Evolutionary conservation across 371 early-diverging fungal species (phyloP).

Genomic region (Apophysomyces ossiformis): DNA sequence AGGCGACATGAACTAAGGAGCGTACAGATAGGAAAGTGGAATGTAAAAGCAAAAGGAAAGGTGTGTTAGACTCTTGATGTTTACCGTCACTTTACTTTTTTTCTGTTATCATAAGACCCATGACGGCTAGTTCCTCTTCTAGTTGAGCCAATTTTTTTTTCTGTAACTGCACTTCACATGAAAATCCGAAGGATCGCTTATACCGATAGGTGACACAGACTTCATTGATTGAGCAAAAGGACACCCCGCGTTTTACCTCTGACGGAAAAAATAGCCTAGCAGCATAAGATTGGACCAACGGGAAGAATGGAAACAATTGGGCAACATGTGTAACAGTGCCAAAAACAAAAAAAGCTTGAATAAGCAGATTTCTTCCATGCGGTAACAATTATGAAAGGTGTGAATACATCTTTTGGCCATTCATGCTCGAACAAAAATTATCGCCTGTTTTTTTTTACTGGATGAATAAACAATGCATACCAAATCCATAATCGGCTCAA

Average conservation of each 20-base stretch:
- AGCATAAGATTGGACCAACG: slow-evolving; percentile 7
- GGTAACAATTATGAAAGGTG: not conserved
- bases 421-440: not conserved
- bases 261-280: not conserved
- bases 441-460: not conserved
- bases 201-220: slow-evolving; percentile 1
- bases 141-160: not conserved
- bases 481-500: not conserved
- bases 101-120: not conserved
- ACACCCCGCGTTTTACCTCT: not conserved
- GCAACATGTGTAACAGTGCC: not conserved
- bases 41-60: not conserved
- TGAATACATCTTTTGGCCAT: not conserved
- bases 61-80: not conserved
- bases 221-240: not conserved
- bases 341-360: slow-evolving; percentile 2
- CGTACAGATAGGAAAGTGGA: not conserved
- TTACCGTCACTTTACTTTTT: not conserved
- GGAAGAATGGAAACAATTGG: not conserved
- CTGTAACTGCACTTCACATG: slow-evolving; percentile 1
- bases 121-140: not conserved
- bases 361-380: slow-evolving; percentile 4
- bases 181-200: slow-evolving; percentile 6
- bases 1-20: not conserved
- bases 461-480: too few relatives aligned